Base-by-base conservation (phyloP, 768 basidiomycete genomes). In the Melanogaster broomeanus region DNA sequence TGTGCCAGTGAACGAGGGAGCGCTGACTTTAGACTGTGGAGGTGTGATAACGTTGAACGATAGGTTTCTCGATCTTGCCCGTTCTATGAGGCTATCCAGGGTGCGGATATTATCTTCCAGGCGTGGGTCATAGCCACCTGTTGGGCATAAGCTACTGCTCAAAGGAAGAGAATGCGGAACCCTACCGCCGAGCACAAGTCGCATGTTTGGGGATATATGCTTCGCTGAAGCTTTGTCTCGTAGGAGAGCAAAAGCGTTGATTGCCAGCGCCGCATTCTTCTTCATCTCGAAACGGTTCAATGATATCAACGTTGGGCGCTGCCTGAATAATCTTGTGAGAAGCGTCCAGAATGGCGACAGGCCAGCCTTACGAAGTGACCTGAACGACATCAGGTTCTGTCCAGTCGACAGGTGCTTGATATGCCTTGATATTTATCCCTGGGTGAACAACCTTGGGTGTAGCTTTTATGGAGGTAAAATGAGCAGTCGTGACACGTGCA, bases 261-360 rank as follows among this genome's bases (percentile, higher is more conserved):
- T 74, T 0, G 95, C 97, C 2, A 99, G 76, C 2, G 80, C 80
- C 1, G 78, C 79, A 59, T 98, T 96, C 73, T 99, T 99, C 77
- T 98, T 98, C 61, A 79, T 82, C 70, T 99, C 97, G 63, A 96
- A 98, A 2, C 96, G 88, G 66, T 99, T 98, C 31, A 98, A 73
- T 5, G 95, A 92, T 1, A 98, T 63, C 4, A 98, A 69, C 0
- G 91, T 93, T 1, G 88, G 90, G 4, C 78, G 76, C 30, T 47
- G 33, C 19, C 67, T 70, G 80, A 67, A 38, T 85, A 86, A 58
- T 28, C 48, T 16, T 21, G 41, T 49, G 24, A 59, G 42, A 12
- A 52, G 6, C 18, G 6, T 43, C n/a, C 18, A 33, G 40, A 18
- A 28, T 5, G 3, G n/a, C 13, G 9, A 1, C 25, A 9, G 21